A percentile compares a stretch with the other conserved stretches of the same genome.
Conservation (phyloP, 768 basidiomycete species). For the Boletus rex-veris region DNA sequence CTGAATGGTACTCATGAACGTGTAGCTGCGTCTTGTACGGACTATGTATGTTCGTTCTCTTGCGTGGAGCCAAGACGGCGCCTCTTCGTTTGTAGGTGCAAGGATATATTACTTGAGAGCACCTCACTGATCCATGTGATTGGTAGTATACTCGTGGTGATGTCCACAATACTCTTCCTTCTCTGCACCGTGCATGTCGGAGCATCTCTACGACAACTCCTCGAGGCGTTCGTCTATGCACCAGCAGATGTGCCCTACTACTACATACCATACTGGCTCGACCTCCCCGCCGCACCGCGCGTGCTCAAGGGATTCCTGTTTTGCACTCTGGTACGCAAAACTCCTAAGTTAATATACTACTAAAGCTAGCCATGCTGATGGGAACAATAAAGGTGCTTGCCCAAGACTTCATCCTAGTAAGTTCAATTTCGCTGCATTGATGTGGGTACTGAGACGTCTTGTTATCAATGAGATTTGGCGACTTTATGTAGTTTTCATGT, state of each 20-base stretch:
- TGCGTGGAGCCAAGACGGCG: background rate
- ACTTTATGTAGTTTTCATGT: background rate
- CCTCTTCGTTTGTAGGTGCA: background rate
- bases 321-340: background rate
- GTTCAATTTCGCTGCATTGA: background rate
- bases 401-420: background rate
- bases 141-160: background rate
- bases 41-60: background rate
- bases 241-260: background rate
- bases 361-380: background rate
- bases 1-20: background rate
- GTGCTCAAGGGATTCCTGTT: background rate
- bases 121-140: background rate
- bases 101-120: no score
- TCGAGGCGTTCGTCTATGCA: slow-evolving; percentile 1
- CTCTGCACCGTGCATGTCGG: background rate
- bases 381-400: background rate
- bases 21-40: background rate
- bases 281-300: background rate
- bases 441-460: background rate
- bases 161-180: background rate
- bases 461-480: background rate
- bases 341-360: no score
- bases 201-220: background rate
- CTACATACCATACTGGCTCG: slow-evolving; percentile 2